phyloP scores from a whole-genome alignment of 805 yeast genomes.

The Yarrowia deformans region DNA sequence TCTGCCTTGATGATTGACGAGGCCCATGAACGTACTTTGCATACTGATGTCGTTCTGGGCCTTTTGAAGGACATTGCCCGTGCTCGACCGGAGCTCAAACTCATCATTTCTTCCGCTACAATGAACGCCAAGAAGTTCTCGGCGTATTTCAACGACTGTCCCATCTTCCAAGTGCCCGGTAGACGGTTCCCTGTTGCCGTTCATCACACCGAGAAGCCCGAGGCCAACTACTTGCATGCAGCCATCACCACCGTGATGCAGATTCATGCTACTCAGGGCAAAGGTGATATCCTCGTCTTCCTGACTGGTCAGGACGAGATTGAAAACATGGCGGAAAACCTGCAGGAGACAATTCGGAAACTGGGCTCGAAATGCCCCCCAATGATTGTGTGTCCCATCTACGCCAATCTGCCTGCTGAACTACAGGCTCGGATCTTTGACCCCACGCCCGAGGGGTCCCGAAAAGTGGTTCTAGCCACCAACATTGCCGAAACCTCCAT shows the following conservation, averaged over 20 bases:
- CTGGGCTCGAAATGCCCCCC: constrained; percentile 71
- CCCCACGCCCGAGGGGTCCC: constrained; percentile 79
- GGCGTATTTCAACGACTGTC: constrained; percentile 77
- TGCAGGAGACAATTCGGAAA: constrained; percentile 68
- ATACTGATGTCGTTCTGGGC: constrained; percentile 91
- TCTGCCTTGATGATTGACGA: constrained; percentile 93
- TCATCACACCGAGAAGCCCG: constrained; percentile 80
- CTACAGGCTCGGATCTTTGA: constrained; percentile 88
- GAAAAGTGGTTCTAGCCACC: constrained; percentile 93
- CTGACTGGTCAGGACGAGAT: constrained; percentile 96
- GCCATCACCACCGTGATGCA: constrained; percentile 85
- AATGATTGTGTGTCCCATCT: constrained; percentile 81
- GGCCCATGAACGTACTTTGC: constrained; percentile 95
- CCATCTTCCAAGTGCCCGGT: constrained; percentile 83
- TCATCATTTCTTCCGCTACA: constrained; percentile 92
- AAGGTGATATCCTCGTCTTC: constrained; percentile 89
- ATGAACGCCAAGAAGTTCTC: constrained; percentile 89
- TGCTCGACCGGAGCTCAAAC: constrained; percentile 72
- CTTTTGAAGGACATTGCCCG: constrained; percentile 75
- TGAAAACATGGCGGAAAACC: constrained; percentile 74
- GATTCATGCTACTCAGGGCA: constrained; percentile 78
- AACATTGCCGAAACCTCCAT: constrained; percentile 97
- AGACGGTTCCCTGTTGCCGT: constrained; percentile 90
- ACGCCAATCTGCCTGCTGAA: constrained; percentile 90
- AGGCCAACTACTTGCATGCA: constrained; percentile 83